Evolutionary conservation across 2,329 filamentous ascomycete genomes (phyloP), one percentile per base, ranked within the genome.

Genomic region (Cercospora sesami): DNA sequence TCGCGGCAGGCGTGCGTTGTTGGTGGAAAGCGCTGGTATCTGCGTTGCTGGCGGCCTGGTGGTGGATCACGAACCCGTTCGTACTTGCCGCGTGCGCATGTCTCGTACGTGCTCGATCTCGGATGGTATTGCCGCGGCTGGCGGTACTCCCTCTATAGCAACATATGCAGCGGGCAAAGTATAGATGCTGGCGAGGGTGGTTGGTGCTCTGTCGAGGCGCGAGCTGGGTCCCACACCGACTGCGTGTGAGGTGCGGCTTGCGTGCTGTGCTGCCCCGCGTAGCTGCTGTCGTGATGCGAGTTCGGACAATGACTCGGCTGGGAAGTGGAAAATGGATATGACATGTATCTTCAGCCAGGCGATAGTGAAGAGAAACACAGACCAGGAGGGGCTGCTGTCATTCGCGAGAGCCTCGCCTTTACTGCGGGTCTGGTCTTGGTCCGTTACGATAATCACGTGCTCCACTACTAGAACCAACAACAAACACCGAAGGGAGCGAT

Each of bases 341-440:
- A 26, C 23, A 58, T 33, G 26, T 58, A 58, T 31, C 53, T 58
- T 58, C 30, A 6, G 53, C 45, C 23, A 10, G 53, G 28, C 53
- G 53, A 58, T 45, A 26, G 33, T 48, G 33, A 61, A 61, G 31
- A 45, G 36, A 61, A 61, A 61, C 59, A 61, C 59, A 61, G 59
- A 45, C 59, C 59, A 61, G 33, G 59, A 61, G 59, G 59, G 59
- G 59, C 59, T 61, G 59, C 39, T 48, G 59, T 61, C 53, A 58
- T 58, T 45, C 31, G 58, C 58, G 23, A 61, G 36, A 26, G 59
- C 31, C 59, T 42, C 39, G 59, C 31, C 59, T 26, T 61, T 61
- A 61, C 39, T 61, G 59, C 59, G 59, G 26, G 26, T 26, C 26
- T 26, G 59, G 59, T 61, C 59, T 61, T 23, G 31, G 18, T 18